A percentile compares a stretch with the other conserved stretches of the same genome.
Conservation (phyloP, 2,329 filamentous ascomycete species). For the Xylaria sp. region DNA sequence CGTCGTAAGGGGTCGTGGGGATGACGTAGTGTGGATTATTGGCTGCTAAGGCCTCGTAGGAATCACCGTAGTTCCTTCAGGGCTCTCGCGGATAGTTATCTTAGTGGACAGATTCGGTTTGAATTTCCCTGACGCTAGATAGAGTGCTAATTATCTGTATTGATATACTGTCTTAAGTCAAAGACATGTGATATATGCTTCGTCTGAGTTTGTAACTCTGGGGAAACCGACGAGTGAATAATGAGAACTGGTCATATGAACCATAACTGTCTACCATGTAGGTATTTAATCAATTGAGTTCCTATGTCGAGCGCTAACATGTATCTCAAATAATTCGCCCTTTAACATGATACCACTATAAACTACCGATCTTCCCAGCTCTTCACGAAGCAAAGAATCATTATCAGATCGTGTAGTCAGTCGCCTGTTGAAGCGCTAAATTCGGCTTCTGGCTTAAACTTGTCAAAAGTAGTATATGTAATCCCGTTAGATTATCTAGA, state of each 20-base stretch:
- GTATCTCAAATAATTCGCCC: too few relatives aligned
- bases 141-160: not conserved
- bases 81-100: not conserved
- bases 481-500: too few relatives aligned
- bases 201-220: slow-evolving; percentile 2
- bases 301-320: too few relatives aligned
- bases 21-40: slow-evolving; percentile 1
- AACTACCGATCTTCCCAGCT: not conserved
- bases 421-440: not conserved
- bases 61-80: not conserved
- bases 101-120: not conserved
- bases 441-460: not conserved
- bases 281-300: not conserved
- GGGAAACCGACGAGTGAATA: not conserved
- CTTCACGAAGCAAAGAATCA: not conserved
- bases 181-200: too few relatives aligned
- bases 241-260: not conserved
- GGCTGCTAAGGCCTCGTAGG: not conserved
- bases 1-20: not conserved
- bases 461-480: too few relatives aligned
- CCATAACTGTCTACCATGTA: not conserved
- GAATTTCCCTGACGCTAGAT: not conserved
- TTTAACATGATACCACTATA: too few relatives aligned
- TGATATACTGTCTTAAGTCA: not conserved
- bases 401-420: slow-evolving; percentile 6